Base-by-base conservation (phyloP, 495 filamentous ascomycete genomes). In the Lophiostoma macrostomum region DNA sequence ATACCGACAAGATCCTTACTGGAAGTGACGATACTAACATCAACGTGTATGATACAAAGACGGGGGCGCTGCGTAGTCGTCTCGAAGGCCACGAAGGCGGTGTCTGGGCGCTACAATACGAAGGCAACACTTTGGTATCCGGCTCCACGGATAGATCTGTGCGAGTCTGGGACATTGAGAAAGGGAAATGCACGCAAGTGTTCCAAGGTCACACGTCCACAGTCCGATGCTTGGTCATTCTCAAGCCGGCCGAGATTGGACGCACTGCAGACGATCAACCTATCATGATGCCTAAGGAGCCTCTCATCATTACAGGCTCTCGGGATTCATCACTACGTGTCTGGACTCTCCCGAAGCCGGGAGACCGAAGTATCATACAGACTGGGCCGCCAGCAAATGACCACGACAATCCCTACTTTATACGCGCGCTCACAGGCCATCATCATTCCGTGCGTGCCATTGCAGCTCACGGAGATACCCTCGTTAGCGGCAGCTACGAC, bases 401-500 rank as follows among this genome's bases (percentile, higher is more conserved):
- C 59, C 73, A 80, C 19, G 88, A 95, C 59, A 95, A 91, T 61
- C 91, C 90, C 0, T 97, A 94, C 66, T 97, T 96, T 69, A 79
- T 97, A 45, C 88, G 94, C 39, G 84, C 84, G 2, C 78, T 99
- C 11, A 73, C 81, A 14, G 94, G 94, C 0, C 93, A 99, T 65
- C 80, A 78, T 38, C 91, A 97, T 67, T 97, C 94, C 2, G 93
- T 99, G n/a, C 87, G 93, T 37, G 93, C 93, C 11, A 99, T 99
- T 58, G 93, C 94, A 40, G 94, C 94, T 7, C 84, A 97, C 61
- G 90, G 84, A 1, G 93, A 99, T 60, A 96, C 89, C 5, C 77
- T 99, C n/a, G 88, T 97, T n/a, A 96, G 90, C 60, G 93, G 93
- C 6, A 96, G 91, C 66, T 99, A 99, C 68, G 93, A 99, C 68